phyloP scores from a whole-genome alignment of 2,329 filamentous ascomycete genomes.

The Aspergillus awamori region DNA sequence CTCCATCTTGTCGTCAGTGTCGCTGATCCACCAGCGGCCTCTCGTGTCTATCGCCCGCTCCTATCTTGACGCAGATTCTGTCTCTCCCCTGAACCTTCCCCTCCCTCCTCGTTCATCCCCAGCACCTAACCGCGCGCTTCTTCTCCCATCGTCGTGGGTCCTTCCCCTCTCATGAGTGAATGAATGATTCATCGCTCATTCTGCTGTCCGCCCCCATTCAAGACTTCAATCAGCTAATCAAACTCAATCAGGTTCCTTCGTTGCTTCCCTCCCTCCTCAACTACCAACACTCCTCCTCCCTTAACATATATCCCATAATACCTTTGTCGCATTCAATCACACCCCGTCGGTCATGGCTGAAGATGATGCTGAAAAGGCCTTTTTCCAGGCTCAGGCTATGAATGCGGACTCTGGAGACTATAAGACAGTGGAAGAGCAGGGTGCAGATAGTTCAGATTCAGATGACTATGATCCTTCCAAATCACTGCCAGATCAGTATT shows the following conservation, averaged over 20 bases:
- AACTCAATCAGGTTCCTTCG: neutral
- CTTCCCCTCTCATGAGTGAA: neutral
- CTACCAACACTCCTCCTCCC: conserved; percentile 4
- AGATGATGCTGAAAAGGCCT: conserved; percentile 57
- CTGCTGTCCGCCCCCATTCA: neutral
- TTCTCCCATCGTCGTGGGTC: neutral
- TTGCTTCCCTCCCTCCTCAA: conserved; percentile 9
- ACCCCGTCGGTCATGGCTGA: conserved; percentile 49
- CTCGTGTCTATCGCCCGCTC: neutral
- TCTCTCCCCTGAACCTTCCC: neutral
- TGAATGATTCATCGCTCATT: neutral
- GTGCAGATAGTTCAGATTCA: conserved; percentile 57
- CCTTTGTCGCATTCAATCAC: conserved; percentile 19
- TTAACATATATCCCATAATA: neutral
- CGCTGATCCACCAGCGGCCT: conserved; percentile 7
- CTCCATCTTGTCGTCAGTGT: conserved; percentile 7
- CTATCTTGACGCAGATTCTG: neutral
- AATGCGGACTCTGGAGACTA: conserved; percentile 43
- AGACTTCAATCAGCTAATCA: neutral
- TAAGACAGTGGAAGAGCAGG: conserved; percentile 55
- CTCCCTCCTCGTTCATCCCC: neutral
- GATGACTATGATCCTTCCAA: conserved; percentile 60
- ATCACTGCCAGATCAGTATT: conserved; percentile 47
- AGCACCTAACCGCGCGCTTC: neutral
- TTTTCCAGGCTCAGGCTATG: conserved; percentile 53